These are phyloP conservation scores for Pseudogymnoascus sp. DNA, from an alignment of 2,329 filamentous ascomycete species.

Conservation along the genomic window DNA sequence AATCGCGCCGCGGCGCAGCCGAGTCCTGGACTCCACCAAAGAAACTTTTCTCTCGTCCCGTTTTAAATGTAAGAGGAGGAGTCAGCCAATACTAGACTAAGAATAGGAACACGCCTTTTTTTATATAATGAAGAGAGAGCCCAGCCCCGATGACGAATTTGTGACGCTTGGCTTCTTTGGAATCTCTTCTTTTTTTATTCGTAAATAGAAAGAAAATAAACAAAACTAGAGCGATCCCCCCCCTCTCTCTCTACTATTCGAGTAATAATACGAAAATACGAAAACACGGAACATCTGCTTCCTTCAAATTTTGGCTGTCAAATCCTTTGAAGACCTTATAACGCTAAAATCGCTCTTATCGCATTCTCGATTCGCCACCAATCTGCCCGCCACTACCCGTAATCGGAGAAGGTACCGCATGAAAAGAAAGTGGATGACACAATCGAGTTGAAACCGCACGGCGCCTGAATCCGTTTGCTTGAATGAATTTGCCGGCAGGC, in stretches of 20 bases:
- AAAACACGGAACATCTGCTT: too few relatives aligned
- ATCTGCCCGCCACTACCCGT: constrained; percentile 2
- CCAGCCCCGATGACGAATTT: background rate
- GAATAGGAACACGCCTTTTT: constrained; percentile 8
- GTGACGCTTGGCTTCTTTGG: background rate
- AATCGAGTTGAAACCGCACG: background rate
- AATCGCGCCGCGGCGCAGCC: background rate
- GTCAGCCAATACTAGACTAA: constrained; percentile 5
- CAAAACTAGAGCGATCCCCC: background rate
- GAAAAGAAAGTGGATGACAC: constrained; percentile 8
- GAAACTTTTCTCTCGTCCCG: constrained; percentile 1
- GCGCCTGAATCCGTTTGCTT: background rate
- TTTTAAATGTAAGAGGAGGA: background rate
- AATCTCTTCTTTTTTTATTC: background rate
- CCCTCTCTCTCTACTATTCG: background rate
- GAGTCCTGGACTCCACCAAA: background rate
- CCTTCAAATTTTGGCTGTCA: background rate
- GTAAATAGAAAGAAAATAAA: background rate
- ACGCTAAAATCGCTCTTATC: background rate
- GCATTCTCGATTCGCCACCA: background rate
- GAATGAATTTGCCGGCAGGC: constrained; percentile 2
- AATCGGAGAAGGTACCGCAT: constrained; percentile 2
- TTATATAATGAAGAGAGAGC: background rate
- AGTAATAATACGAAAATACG: background rate
- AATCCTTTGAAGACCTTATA: background rate